phyloP scores from a whole-genome alignment of 257 asterid species.

The Coffea canephora region DNA sequence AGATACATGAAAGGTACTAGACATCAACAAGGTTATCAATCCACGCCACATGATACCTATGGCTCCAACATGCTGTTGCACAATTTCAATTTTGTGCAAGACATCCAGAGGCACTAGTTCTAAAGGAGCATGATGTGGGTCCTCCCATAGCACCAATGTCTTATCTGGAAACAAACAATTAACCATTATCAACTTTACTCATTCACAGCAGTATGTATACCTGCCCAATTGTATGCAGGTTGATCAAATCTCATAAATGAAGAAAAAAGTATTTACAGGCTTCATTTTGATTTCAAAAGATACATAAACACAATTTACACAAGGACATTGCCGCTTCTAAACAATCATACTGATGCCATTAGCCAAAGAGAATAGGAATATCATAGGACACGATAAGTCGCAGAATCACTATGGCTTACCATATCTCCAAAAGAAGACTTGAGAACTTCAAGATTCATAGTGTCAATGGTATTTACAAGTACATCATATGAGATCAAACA shows the following conservation, averaged over 20 bases:
- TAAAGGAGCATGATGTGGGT: background rate
- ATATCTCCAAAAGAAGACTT: background rate
- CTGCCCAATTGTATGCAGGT: background rate
- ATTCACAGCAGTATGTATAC: background rate
- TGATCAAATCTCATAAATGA: background rate
- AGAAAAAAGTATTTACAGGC: background rate
- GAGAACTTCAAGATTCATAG: background rate
- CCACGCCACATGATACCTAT: background rate
- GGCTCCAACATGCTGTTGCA: background rate
- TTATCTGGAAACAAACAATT: background rate
- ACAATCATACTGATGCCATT: background rate
- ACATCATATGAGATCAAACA: too few species aligned
- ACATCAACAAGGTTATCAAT: background rate
- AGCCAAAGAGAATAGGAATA: background rate
- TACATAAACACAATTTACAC: background rate
- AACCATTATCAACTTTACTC: background rate
- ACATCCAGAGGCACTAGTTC: background rate
- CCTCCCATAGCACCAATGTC: background rate
- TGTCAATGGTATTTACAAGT: too few species aligned
- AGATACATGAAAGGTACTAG: background rate
- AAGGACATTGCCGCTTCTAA: background rate
- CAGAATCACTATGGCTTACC: too few species aligned
- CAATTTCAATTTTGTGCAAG: background rate
- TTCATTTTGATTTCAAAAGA: background rate
- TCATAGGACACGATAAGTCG: too few species aligned